Evolutionary conservation across 192 early-diverging fungal species (phyloP), one percentile per base, ranked within the genome.

Genomic region (Mortierella alpina): DNA sequence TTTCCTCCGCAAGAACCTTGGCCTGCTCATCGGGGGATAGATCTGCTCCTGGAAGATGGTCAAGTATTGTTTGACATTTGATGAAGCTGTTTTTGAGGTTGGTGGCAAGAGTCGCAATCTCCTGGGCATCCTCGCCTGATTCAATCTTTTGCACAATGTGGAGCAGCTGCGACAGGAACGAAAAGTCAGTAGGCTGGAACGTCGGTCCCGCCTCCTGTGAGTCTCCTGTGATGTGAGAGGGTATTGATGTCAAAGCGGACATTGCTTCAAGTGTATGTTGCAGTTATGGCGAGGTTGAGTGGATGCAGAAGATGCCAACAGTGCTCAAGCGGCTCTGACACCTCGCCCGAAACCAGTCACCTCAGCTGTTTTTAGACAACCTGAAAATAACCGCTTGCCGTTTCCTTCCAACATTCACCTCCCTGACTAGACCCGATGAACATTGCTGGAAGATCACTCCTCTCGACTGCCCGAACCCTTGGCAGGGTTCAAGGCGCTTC

Each of bases 1-100:
- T 40, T 52, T 83, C 82, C 63, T 83, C 73, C 13, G 59, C 70
- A 7, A 83, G 48, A 14, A 76, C 48, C 48, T 61, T 70, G 2
- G 41, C 63, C 39, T 83, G 82, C 40, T 83, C 73, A 55, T 83
- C 82, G 10, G 73, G 69, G 0, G 82, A 83, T n/a, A 83, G 17
- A 41, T 83, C 82, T 52, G 82, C 82, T 2, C 82, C 82, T n/a
- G 82, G 82, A n/a, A 83, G 69, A 51, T 76, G 82, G 53, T 83
- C 82, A 7, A 83, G 64, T 20, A 83, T 83, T 65, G 52, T 74
- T 51, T 83, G 82, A 49, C 82, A 83, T 20, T 72, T 75, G 63
- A 68, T 76, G 47, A 83, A 83, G 46, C 82, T 83, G 14, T 63
- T 68, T 50, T 83, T 74, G n/a, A 83, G 63, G 23, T 72, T 72